These are phyloP conservation scores for Kregervanrija pseudodelftensis DNA, from an alignment of 805 yeast genomes.

Conservation along the genomic window DNA sequence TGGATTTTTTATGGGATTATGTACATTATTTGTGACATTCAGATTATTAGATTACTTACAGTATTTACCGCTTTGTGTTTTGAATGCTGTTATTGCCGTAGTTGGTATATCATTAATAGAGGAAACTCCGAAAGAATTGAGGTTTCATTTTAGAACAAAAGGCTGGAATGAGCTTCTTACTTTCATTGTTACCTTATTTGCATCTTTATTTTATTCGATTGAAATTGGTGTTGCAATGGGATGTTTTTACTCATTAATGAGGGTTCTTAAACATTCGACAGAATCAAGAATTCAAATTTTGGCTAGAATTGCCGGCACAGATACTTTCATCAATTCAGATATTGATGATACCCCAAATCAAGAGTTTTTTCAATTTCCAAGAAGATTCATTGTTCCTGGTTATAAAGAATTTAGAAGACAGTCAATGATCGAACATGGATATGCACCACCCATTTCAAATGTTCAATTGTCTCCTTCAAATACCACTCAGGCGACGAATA, in stretches of 20 bases:
- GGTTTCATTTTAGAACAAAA: conserved; percentile 61
- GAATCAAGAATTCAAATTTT: conserved; percentile 78
- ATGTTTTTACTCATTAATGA: conserved; percentile 65
- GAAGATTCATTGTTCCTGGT: conserved; percentile 18
- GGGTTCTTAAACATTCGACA: conserved; percentile 76
- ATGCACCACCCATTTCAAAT: no score
- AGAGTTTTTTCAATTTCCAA: conserved; percentile 9
- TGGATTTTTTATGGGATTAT: conserved; percentile 76
- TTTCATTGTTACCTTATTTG: conserved; percentile 52
- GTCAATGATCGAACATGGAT: conserved; percentile 7
- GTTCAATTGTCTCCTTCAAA: no score
- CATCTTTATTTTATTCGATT: conserved; percentile 67
- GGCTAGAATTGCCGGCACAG: conserved; percentile 58
- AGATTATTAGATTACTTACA: conserved; percentile 57
- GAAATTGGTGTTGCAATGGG: conserved; percentile 92
- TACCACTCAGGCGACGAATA: not conserved
- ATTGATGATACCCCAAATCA: conserved; percentile 25
- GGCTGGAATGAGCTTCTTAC: conserved; percentile 77
- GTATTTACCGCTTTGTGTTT: conserved; percentile 69
- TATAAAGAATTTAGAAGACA: conserved; percentile 21
- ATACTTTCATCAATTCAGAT: conserved; percentile 66
- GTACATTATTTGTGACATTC: conserved; percentile 59
- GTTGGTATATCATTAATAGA: conserved; percentile 74
- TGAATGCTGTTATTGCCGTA: conserved; percentile 71
- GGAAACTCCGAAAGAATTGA: conserved; percentile 76